Conservation (phyloP, 2,329 filamentous ascomycete species). For the Fusarium drepaniforme region DNA sequence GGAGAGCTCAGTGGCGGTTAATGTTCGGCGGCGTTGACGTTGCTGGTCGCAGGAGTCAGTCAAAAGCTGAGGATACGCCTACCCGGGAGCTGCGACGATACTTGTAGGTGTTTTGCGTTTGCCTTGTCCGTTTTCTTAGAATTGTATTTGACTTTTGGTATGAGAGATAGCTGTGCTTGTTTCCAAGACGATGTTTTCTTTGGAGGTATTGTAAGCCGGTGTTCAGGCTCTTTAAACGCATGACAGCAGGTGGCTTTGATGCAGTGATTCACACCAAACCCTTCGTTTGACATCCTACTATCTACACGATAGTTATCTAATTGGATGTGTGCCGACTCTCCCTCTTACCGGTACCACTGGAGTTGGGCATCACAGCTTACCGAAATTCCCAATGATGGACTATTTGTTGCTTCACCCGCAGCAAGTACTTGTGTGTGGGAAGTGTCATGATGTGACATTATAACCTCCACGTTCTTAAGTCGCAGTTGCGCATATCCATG, state of each 20-base stretch:
- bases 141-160: not conserved
- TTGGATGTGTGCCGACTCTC: not conserved
- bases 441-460: not conserved
- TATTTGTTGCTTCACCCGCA: not conserved
- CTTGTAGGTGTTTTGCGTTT: not conserved
- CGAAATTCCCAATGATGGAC: no score
- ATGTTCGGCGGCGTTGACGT: conserved; percentile 30
- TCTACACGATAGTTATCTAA: not conserved
- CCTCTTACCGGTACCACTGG: not conserved
- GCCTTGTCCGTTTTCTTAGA: not conserved
- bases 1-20: conserved; percentile 33
- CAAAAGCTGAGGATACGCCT: not conserved
- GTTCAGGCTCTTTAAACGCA: not conserved
- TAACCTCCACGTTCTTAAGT: not conserved
- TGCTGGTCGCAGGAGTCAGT: conserved; percentile 4
- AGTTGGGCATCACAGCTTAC: not conserved
- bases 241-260: not conserved
- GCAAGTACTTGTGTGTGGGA: not conserved
- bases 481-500: not conserved
- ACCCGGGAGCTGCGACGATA: not conserved
- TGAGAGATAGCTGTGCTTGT: not conserved
- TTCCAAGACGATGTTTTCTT: not conserved
- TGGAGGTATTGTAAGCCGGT: not conserved
- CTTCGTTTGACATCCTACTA: not conserved
- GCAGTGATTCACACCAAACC: not conserved